Base-by-base conservation (phyloP, 1,139 yeast genomes). In the Wickerhamomyces sp. region DNA sequence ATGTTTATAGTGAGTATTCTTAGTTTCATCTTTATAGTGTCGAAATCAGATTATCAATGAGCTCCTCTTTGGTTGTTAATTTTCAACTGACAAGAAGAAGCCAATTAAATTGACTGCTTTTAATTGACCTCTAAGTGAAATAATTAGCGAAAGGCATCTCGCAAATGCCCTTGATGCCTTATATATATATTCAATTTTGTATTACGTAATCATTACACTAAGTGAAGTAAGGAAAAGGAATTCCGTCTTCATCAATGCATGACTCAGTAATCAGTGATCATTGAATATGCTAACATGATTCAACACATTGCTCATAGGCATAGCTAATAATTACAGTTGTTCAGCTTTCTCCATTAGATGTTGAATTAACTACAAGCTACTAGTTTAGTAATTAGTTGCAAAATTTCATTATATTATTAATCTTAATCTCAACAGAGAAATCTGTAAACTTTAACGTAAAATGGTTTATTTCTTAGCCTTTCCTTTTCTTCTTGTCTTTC, bases 351-450 rank as follows among this genome's bases (percentile, higher is more conserved):
- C n/a, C n/a, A n/a, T n/a, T n/a, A n/a, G n/a, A n/a, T n/a, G n/a
- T n/a, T n/a, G n/a, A n/a, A n/a, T n/a, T n/a, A 31, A 31, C 14
- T 28, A 16, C 30, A n/a, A n/a, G 16, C 16, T 14, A 15, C 16
- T 8, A 28, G 8, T 5, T 15, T 13, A 22, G 20, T 26, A 17
- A 24, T 4, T 16, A n/a, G n/a, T n/a, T n/a, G n/a, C n/a, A n/a
- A n/a, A n/a, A n/a, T n/a, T n/a, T n/a, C n/a, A n/a, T 21, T 10
- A 10, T 21, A 24, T 24, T 24, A 24, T 5, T 24, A 19, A 19
- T 9, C 8, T 19, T 9, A 14, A 2, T 3, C 79, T 57, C 55
- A 76, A 52, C 81, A 76, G 74, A 79, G 74, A 58, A 72, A 71
- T 40, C 58, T 52, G 51, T 61, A 68, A 8, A 60, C 36, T 48